phyloP scores from a whole-genome alignment of 495 filamentous ascomycete genomes.

The Penicillium paxilli region DNA sequence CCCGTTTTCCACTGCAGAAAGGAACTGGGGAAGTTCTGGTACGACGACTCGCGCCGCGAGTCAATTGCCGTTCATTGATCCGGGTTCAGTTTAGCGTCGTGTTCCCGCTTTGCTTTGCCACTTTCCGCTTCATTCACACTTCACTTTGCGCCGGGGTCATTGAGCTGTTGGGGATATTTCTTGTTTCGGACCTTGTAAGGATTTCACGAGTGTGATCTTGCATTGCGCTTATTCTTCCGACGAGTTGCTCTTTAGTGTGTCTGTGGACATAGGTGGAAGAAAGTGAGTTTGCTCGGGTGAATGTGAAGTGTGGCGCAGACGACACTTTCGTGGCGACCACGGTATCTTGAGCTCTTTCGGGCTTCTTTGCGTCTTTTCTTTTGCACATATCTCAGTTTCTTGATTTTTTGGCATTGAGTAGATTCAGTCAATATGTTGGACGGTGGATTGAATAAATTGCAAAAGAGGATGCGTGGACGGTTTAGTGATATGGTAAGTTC shows the following conservation, averaged over 20 bases:
- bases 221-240: too few relatives aligned
- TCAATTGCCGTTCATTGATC: conserved; percentile 6
- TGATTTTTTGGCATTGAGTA: background rate
- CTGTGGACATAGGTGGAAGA: too few relatives aligned
- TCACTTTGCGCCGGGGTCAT: too few relatives aligned
- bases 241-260: too few relatives aligned
- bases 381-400: background rate
- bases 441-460: conserved; percentile 39
- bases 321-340: background rate
- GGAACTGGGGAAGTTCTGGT: conserved; percentile 7
- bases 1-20: conserved; percentile 20
- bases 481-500: conserved; percentile 43
- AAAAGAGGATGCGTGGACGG: conserved; percentile 42
- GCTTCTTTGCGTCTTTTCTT: background rate
- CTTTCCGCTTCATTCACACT: too few relatives aligned
- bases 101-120: too few relatives aligned
- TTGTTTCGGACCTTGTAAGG: too few relatives aligned
- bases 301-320: background rate
- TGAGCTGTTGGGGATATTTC: too few relatives aligned
- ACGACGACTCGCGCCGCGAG: conserved; percentile 2
- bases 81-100: background rate
- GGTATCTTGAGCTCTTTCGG: background rate
- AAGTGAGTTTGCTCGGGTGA: background rate
- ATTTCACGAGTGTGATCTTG: too few relatives aligned
- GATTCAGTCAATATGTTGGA: conserved; percentile 32